Conservation (phyloP, 176 grass and related monocot species). For the Puya raimondii region DNA sequence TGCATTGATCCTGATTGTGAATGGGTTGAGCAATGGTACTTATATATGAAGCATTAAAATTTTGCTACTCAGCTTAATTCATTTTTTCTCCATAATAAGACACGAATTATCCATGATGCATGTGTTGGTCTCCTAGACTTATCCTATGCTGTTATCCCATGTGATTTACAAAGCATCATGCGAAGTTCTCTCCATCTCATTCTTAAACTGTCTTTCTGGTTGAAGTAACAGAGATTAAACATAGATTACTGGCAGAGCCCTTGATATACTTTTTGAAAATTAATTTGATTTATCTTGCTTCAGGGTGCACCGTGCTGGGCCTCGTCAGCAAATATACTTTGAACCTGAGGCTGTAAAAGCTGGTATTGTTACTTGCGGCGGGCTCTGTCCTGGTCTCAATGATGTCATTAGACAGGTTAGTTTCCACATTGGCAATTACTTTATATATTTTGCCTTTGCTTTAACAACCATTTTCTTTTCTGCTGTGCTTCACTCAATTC, state of each 20-base stretch:
- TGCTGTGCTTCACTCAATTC: neutral
- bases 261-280: neutral
- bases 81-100: neutral
- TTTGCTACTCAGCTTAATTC: neutral
- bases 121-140: neutral
- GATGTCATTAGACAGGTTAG: constrained; percentile 87
- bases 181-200: neutral
- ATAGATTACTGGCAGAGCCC: neutral
- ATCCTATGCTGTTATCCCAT: neutral
- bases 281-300: constrained; percentile 14
- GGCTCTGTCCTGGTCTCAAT: constrained; percentile 96
- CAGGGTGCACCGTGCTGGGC: constrained; percentile 89
- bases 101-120: neutral
- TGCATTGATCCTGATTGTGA: constrained; percentile 74
- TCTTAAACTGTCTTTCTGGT: neutral
- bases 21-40: constrained; percentile 92
- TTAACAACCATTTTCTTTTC: neutral
- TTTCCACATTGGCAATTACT: neutral
- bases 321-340: constrained; percentile 86
- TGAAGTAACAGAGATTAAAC: neutral
- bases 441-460: neutral
- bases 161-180: neutral
- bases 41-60: neutral
- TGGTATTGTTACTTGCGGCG: constrained; percentile 86
- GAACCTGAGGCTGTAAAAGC: constrained; percentile 83